A percentile compares a stretch with the other conserved stretches of the same genome.
Evolutionary conservation across 1,284 basidiomycete genomes (phyloP).

Genomic region (Sparassis latifolia): DNA sequence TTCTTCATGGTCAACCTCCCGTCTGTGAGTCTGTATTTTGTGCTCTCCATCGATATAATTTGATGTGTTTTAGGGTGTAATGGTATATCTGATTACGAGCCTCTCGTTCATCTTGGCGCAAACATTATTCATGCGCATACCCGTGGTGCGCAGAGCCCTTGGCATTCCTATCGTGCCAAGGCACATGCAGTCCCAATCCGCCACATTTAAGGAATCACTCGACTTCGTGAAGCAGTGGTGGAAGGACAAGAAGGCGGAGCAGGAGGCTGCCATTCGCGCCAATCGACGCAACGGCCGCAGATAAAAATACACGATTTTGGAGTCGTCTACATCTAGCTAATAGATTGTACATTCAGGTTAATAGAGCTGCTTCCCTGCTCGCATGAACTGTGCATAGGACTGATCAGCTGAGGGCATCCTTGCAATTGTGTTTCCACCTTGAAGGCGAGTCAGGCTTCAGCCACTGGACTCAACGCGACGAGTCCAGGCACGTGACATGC

Average conservation of each 20-base stretch:
- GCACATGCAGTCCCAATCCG: conserved; percentile 14
- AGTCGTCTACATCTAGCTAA: background rate
- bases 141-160: conserved; percentile 39
- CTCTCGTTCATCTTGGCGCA: conserved; percentile 38
- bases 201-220: conserved; percentile 25
- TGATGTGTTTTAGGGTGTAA: conserved; percentile 42
- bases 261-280: conserved; percentile 12
- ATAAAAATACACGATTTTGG: background rate
- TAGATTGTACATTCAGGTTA: conserved; percentile 1
- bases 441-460: background rate
- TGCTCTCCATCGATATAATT: conserved; percentile 6
- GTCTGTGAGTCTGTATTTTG: conserved; percentile 33
- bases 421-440: background rate
- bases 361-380: conserved; percentile 3
- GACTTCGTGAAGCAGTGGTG: conserved; percentile 24
- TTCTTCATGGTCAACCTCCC: conserved; percentile 58
- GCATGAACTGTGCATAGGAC: background rate
- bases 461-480: background rate
- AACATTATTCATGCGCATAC: conserved; percentile 39
- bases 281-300: background rate
- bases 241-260: conserved; percentile 16
- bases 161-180: conserved; percentile 39
- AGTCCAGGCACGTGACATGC: background rate
- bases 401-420: background rate
- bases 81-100: conserved; percentile 54